Conservation (phyloP, 2,329 filamentous ascomycete species). For the Pestalotiopsis sp. region DNA sequence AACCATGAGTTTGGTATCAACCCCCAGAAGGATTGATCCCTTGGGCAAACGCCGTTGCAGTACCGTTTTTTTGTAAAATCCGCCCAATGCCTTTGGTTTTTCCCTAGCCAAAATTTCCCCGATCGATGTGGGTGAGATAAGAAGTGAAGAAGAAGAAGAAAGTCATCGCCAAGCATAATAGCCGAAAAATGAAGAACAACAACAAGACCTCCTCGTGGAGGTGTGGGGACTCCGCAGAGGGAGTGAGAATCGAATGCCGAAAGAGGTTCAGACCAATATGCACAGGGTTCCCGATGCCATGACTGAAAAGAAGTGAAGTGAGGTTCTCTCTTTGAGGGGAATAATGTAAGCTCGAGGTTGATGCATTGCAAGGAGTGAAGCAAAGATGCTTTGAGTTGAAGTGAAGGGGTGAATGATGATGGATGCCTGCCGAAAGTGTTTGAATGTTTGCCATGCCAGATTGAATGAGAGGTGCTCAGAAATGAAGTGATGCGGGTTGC, state of each 20-base stretch:
- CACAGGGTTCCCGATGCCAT: not conserved
- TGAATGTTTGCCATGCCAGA: not conserved
- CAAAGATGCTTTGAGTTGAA: not conserved
- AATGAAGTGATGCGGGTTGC: not conserved
- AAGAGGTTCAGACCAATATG: not conserved
- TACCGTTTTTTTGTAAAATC: not conserved
- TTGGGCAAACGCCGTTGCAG: not conserved
- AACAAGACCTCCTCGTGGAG: not conserved
- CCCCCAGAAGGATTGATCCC: too few species aligned
- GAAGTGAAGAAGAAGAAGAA: not conserved
- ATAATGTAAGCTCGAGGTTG: not conserved
- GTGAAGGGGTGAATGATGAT: not conserved
- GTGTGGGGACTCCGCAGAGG: not conserved
- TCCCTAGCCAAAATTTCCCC: not conserved
- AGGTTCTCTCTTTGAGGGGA: not conserved
- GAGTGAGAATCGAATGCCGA: not conserved
- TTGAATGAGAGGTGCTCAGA: not conserved
- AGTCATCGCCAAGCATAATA: not conserved
- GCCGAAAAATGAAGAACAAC: not conserved
- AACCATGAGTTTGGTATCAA: too few species aligned
- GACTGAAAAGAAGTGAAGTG: not conserved
- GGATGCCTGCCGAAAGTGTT: not conserved
- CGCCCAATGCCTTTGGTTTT: not conserved
- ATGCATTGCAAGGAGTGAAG: not conserved
- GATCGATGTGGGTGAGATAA: not conserved